Evolutionary conservation across 805 yeast species (phyloP), one percentile per base, ranked within the genome.

Genomic region (Hanseniaspora mollemarum): DNA sequence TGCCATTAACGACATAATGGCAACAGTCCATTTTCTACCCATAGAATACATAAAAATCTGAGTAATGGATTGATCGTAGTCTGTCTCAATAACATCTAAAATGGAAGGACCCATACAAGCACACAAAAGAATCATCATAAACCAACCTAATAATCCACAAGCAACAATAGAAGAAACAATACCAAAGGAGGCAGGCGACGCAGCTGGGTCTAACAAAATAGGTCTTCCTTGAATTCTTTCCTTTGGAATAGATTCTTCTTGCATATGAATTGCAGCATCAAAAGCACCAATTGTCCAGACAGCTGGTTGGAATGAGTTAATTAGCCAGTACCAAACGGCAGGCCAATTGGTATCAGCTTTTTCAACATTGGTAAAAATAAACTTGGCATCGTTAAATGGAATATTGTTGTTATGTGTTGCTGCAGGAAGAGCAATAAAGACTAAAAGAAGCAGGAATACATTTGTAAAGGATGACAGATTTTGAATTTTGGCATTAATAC

Each of bases 231-330:
- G n/a, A 13, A 32, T 38, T 43, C 68, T 69, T 3, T 77, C 68
- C 7, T 86, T 83, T 59, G 80, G 73, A 49, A 69, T 68, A 26
- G 82, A 81, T 60, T 81, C 87, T 62, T 81, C 88, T 15, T 81
- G 71, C 80, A 80, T 77, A 64, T 81, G 87, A 44, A 81, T 76
- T 58, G 81, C 77, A 4, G 83, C 75, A 61, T 81, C 87, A 62
- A 79, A 80, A 0, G 83, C 80, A 26, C 84, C 83, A 63, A 81
- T 79, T 19, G 86, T 80, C 88, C 90, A 82, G 54, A 81, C 74
- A 2, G 80, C 77, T 0, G 86, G 78, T 75, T 77, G 72, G 72
- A 78, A 74, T 12, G 74, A 68, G 49, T 63, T 65, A 57, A 77
- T 67, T 49, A 73, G 60, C 56, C 69, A 59, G 68, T 76, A 70